phyloP scores from a whole-genome alignment of 1,284 basidiomycete genomes.

The Apiotrichum veenhuisii region DNA sequence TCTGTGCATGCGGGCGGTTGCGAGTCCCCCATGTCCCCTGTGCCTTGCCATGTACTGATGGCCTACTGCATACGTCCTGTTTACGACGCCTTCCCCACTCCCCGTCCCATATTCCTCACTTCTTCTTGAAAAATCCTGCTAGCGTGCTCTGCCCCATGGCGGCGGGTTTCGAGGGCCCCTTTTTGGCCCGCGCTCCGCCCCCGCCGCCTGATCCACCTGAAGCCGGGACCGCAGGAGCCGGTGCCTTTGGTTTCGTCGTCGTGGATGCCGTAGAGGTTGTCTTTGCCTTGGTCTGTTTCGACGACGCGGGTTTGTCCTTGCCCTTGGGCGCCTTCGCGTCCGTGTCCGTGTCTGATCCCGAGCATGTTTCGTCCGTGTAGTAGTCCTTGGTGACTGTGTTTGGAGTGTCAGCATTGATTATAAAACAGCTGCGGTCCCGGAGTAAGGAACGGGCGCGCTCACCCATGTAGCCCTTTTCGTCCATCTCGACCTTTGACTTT shows the following conservation, averaged over 20 bases:
- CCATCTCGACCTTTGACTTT: conserved; percentile 34
- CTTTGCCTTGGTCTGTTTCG: no score
- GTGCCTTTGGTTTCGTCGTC: not conserved
- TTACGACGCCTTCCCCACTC: no score
- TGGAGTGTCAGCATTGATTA: no score
- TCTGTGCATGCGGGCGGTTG: no score
- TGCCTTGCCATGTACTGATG: no score
- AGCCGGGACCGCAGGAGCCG: conserved; percentile 2
- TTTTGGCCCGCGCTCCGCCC: conserved; percentile 9
- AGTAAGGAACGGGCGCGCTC: conserved; percentile 6
- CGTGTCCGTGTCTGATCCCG: conserved; percentile 29
- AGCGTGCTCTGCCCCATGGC: conserved; percentile 35
- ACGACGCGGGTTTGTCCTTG: not conserved
- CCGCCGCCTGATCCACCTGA: no score
- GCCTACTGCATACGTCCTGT: no score
- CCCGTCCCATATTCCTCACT: conserved; percentile 13
- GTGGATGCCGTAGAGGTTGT: not conserved
- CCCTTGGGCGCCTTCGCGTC: conserved; percentile 8
- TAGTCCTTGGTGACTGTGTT: conserved; percentile 36
- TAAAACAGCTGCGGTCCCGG: not conserved
- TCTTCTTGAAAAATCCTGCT: conserved; percentile 41
- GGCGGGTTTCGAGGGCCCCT: conserved; percentile 11
- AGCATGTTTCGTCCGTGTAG: conserved; percentile 34
- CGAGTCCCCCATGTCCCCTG: no score
- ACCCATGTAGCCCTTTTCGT: conserved; percentile 46